phyloP scores from a whole-genome alignment of 768 basidiomycete species.

The Rhodocollybia butyracea region DNA sequence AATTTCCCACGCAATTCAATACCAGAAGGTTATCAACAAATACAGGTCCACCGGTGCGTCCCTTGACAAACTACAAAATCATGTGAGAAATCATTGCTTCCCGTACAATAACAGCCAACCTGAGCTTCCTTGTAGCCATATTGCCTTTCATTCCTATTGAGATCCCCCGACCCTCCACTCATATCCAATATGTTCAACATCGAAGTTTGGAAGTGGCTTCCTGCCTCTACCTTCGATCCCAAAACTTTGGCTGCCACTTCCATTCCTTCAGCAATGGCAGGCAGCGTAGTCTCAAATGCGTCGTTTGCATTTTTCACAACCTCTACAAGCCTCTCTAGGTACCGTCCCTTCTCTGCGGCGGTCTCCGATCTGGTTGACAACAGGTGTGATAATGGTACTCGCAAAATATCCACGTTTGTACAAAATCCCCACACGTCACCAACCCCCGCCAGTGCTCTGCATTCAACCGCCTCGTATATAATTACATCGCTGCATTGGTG shows the following conservation, averaged over 20 bases:
- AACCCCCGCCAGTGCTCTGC: background rate
- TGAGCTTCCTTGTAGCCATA: background rate
- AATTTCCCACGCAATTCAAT: background rate
- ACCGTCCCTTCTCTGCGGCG: background rate
- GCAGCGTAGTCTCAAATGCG: background rate
- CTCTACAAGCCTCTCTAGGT: background rate
- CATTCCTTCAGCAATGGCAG: background rate
- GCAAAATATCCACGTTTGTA: background rate
- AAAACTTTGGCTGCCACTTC: conserved; percentile 3
- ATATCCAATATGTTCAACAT: conserved; percentile 3
- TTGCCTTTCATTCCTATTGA: background rate
- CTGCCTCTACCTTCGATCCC: background rate
- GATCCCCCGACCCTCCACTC: background rate
- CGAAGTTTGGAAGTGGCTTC: background rate
- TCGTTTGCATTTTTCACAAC: conserved; percentile 1
- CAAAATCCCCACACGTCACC: background rate
- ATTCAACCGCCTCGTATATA: conserved; percentile 4
- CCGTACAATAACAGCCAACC: background rate
- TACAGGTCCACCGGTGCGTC: background rate
- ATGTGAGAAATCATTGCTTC: background rate
- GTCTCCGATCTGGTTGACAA: background rate
- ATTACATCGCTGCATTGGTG: background rate
- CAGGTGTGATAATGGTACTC: background rate
- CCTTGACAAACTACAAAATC: background rate
- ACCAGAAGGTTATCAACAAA: background rate